Evolutionary conservation across 1,284 basidiomycete genomes (phyloP).

Genomic region (Apiotrichum veenhuisii): DNA sequence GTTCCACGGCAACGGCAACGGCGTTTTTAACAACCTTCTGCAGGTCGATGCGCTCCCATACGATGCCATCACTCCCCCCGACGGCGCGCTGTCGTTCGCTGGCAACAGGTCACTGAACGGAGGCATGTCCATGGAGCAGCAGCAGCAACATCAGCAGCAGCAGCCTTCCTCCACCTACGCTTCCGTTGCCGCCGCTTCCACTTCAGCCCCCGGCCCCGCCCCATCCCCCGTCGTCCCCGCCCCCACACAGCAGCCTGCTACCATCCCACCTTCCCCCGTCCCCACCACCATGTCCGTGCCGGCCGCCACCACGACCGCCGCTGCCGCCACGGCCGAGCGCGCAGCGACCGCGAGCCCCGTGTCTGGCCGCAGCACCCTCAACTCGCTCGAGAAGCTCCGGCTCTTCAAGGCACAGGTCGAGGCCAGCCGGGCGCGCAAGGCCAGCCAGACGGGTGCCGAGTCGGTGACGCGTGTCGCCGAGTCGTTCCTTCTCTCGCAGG

Average conservation of each 20-base stretch:
- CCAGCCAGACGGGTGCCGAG: background rate
- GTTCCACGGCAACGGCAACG: too few species aligned
- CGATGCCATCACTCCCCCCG: background rate
- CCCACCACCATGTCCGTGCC: too few species aligned
- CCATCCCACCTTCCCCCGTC: background rate
- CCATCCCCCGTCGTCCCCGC: background rate
- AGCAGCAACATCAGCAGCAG: too few species aligned
- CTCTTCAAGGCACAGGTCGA: conserved; percentile 21
- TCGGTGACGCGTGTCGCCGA: conserved; percentile 8
- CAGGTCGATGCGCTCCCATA: background rate
- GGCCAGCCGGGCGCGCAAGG: conserved; percentile 4
- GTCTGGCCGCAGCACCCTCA: background rate
- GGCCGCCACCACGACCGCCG: too few species aligned
- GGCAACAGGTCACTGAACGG: too few species aligned
- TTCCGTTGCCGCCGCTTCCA: background rate
- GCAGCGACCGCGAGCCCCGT: background rate
- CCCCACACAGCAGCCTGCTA: background rate
- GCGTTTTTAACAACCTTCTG: background rate
- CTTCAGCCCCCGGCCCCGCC: background rate
- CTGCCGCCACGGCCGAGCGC: background rate
- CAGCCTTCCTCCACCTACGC: background rate
- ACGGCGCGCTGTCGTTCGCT: too few species aligned
- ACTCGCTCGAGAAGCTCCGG: conserved; percentile 19
- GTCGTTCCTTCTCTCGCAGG: conserved; percentile 8
- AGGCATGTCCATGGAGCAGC: too few species aligned